phyloP scores from a whole-genome alignment of 768 basidiomycete species.

The Russula lepida region DNA sequence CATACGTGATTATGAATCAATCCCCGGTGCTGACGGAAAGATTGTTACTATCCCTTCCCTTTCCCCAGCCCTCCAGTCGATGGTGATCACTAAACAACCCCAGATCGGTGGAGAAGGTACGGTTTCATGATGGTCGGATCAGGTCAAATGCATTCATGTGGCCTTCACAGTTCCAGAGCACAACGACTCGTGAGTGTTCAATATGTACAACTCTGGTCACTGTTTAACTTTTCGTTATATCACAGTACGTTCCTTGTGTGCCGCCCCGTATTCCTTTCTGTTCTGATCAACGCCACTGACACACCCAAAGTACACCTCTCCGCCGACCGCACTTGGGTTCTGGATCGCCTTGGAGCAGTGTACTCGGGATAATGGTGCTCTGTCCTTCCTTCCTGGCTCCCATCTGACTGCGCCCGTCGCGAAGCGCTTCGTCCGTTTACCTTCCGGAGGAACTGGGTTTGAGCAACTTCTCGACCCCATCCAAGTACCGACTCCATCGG shows the following conservation, averaged over 20 bases:
- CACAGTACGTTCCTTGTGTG: constrained; percentile 66
- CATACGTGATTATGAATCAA: constrained; percentile 5
- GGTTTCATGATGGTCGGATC: not conserved
- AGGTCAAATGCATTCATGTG: not conserved
- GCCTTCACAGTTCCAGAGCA: constrained; percentile 66
- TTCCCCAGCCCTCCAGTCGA: constrained; percentile 73
- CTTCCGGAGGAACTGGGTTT: constrained; percentile 77
- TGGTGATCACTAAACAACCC: constrained; percentile 94
- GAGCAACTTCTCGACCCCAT: constrained; percentile 45
- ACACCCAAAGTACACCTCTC: constrained; percentile 75
- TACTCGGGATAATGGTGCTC: constrained; percentile 72
- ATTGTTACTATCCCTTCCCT: not conserved
- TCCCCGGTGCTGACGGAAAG: constrained; percentile 8
- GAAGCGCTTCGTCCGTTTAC: constrained; percentile 78
- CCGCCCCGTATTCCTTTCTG: not conserved
- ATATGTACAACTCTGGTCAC: not conserved
- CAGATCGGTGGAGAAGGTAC: constrained; percentile 87
- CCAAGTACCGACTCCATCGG: constrained; percentile 27
- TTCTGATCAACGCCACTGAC: constrained; percentile 2
- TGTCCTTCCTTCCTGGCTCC: constrained; percentile 86
- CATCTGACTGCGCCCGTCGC: constrained; percentile 67
- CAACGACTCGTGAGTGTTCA: constrained; percentile 73
- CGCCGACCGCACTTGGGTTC: constrained; percentile 86
- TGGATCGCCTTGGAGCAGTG: constrained; percentile 95
- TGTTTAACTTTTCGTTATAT: not conserved